Percentiles rank a stretch among this genome's conserved stretches.
These are phyloP conservation scores for Knoxdaviesia proteae DNA, from an alignment of 2,329 filamentous ascomycete species.

Conservation along the genomic window DNA sequence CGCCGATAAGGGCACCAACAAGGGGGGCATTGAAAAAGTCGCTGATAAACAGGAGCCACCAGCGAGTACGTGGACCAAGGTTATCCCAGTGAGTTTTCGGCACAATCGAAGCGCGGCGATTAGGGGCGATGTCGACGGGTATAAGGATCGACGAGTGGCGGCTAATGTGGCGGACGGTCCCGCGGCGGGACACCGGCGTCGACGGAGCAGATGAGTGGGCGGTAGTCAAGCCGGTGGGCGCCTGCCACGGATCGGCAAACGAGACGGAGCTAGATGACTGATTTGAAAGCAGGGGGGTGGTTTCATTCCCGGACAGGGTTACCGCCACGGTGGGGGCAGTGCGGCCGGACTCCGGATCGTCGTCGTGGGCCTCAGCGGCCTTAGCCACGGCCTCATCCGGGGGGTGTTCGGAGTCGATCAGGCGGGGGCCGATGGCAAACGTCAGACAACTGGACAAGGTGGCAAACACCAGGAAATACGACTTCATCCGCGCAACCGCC, in stretches of 20 bases:
- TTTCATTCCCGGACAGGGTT: too few relatives aligned
- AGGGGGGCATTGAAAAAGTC: conserved; percentile 41
- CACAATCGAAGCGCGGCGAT: background rate
- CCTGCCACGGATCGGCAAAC: too few relatives aligned
- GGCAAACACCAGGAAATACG: conserved; percentile 45
- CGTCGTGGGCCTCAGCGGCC: conserved; percentile 4
- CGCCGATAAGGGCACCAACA: conserved; percentile 36
- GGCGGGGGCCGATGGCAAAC: conserved; percentile 36
- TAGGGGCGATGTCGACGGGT: background rate
- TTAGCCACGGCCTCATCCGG: conserved; percentile 12
- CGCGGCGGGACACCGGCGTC: too few relatives aligned
- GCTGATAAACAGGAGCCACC: conserved; percentile 15
- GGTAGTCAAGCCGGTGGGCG: too few relatives aligned
- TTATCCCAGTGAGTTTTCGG: conserved; percentile 1
- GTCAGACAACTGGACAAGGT: conserved; percentile 42
- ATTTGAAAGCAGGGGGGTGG: too few relatives aligned
- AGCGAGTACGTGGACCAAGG: conserved; percentile 6
- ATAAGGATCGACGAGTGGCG: conserved; percentile 5
- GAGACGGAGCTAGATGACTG: too few relatives aligned
- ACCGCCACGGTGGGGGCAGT: too few relatives aligned
- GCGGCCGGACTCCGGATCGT: background rate
- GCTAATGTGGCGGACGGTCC: too few relatives aligned
- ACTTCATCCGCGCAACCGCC: conserved; percentile 33
- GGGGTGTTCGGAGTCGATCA: conserved; percentile 25
- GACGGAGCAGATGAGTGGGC: too few relatives aligned